Conservation (phyloP, 371 early-diverging fungal species). For the Rozella allomycis region DNA sequence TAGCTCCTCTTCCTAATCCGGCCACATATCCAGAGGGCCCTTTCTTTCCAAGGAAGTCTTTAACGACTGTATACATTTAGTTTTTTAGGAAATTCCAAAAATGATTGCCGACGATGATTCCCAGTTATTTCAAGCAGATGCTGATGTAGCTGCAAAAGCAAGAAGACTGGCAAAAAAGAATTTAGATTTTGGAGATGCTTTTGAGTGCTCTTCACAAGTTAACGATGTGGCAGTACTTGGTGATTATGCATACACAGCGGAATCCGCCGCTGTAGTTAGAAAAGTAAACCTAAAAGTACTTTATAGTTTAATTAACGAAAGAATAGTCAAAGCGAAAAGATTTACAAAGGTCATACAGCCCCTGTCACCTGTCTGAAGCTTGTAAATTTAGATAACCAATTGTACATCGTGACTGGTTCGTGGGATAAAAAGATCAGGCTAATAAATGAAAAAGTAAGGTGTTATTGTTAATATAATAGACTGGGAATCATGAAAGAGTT, state of each 20-base stretch:
- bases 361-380: slow-evolving; percentile 48
- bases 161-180: too few species aligned
- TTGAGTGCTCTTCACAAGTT: too few species aligned
- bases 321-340: slow-evolving; percentile 34
- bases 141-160: too few species aligned
- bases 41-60: slow-evolving; percentile 2
- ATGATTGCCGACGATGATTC: too few species aligned
- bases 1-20: slow-evolving; percentile 84
- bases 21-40: slow-evolving; percentile 46
- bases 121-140: too few species aligned
- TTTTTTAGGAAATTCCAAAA: too few species aligned
- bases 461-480: slow-evolving; percentile 6
- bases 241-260: slow-evolving; percentile 34
- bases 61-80: too few species aligned
- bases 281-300: slow-evolving; percentile 29
- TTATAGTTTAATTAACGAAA: slow-evolving; percentile 8
- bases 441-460: slow-evolving; percentile 34
- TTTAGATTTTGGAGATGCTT: too few species aligned
- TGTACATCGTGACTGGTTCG: slow-evolving; percentile 44
- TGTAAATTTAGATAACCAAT: slow-evolving; percentile 22
- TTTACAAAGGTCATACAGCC: slow-evolving; percentile 52
- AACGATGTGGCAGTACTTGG: too few species aligned
- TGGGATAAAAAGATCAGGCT: slow-evolving; percentile 57
- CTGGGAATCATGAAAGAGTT: slow-evolving; percentile 28
- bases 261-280: slow-evolving; percentile 33